These are phyloP conservation scores for Trichoderma guizhouense DNA, from an alignment of 2,329 filamentous ascomycete genomes.

Conservation along the genomic window DNA sequence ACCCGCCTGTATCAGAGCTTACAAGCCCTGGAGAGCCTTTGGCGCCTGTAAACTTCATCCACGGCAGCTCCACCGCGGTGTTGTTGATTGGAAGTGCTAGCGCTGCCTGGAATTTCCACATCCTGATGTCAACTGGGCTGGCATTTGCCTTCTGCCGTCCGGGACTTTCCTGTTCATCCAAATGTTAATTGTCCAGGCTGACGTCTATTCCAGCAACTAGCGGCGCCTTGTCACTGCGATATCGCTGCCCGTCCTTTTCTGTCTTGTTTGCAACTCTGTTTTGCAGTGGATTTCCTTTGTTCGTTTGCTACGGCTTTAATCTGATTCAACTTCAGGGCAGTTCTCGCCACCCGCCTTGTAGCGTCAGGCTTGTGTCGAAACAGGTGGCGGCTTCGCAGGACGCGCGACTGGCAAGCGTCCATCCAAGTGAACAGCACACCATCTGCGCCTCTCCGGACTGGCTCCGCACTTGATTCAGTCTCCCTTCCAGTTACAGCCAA, in stretches of 20 bases:
- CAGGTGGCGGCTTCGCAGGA: not conserved
- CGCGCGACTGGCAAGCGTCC: not conserved
- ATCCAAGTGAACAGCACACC: not conserved
- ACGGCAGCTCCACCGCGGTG: not conserved
- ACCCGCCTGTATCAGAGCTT: not conserved
- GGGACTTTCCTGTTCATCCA: not conserved
- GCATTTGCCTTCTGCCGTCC: conserved; percentile 25
- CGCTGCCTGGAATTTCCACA: not conserved
- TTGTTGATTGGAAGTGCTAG: not conserved
- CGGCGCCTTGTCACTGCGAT: not conserved
- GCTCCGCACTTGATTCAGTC: conserved; percentile 7
- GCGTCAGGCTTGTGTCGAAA: not conserved
- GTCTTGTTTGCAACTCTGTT: not conserved
- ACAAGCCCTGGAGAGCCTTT: not conserved
- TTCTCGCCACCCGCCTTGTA: not conserved
- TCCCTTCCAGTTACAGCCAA: not conserved
- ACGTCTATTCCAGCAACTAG: not conserved
- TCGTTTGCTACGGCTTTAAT: not conserved
- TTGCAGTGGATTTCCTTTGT: not conserved
- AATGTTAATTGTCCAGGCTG: not conserved
- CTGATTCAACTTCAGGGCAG: not conserved
- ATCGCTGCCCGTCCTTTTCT: not conserved
- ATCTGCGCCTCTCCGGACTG: not conserved
- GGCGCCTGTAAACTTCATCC: not conserved
- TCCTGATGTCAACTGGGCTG: not conserved